Conservation (phyloP, 768 basidiomycete species). For the Tulasnella calospora region DNA sequence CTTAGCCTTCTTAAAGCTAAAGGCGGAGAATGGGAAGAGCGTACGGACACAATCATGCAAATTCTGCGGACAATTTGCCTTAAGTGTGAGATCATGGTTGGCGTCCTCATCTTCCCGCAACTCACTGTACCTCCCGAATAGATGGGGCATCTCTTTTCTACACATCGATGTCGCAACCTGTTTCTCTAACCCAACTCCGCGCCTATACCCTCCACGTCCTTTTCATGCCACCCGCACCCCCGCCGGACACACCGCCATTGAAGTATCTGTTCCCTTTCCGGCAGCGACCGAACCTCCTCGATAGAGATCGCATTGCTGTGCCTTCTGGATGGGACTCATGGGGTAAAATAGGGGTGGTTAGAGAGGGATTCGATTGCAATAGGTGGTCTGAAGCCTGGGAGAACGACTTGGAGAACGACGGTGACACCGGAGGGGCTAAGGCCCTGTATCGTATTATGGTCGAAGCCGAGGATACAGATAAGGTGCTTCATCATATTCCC, state of each 20-base stretch:
- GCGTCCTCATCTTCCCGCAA: not conserved
- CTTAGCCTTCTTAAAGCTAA: slow-evolving; percentile 90
- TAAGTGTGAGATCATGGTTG: slow-evolving; percentile 60
- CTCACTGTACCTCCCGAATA: slow-evolving; percentile 34
- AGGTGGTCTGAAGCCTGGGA: slow-evolving; percentile 78
- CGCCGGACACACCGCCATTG: slow-evolving; percentile 46
- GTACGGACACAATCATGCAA: slow-evolving; percentile 93
- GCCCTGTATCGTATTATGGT: slow-evolving; percentile 67
- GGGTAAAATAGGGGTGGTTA: slow-evolving; percentile 87
- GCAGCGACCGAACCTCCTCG: slow-evolving; percentile 84
- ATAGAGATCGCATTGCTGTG: slow-evolving; percentile 86
- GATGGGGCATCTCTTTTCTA: slow-evolving; percentile 93
- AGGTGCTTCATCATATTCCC: slow-evolving; percentile 45
- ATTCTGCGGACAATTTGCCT: slow-evolving; percentile 87
- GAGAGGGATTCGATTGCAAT: slow-evolving; percentile 87
- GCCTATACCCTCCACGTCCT: slow-evolving; percentile 80
- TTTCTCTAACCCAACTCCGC: slow-evolving; percentile 67
- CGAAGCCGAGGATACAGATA: slow-evolving; percentile 60
- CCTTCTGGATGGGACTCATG: slow-evolving; percentile 98
- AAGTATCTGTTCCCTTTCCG: slow-evolving; percentile 83
- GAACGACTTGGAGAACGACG: slow-evolving; percentile 47
- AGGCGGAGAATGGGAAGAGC: slow-evolving; percentile 90
- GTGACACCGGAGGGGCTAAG: slow-evolving; percentile 52
- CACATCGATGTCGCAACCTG: slow-evolving; percentile 67
- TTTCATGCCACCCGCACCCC: slow-evolving; percentile 66